A percentile compares a stretch with the other conserved stretches of the same genome.
Conservation (phyloP, 768 basidiomycete genomes). For the Serendipita indica region DNA sequence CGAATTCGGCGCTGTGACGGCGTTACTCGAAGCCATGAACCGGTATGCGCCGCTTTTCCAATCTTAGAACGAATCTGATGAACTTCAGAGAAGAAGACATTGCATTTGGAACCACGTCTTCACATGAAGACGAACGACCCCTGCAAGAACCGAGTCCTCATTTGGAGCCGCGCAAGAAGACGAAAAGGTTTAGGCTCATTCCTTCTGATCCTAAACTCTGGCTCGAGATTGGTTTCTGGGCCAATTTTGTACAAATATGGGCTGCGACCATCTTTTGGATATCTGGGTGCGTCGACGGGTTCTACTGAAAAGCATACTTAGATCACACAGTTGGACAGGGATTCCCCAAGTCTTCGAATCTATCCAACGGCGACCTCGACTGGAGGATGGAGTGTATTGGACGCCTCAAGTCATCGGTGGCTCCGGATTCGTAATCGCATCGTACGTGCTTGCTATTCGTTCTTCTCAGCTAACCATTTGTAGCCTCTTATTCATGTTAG, state of each 20-base stretch:
- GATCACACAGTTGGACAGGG: conserved; percentile 9
- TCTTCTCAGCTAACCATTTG: neutral
- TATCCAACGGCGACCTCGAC: conserved; percentile 17
- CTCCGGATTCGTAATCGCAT: conserved; percentile 39
- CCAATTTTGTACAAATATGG: conserved; percentile 35
- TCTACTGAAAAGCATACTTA: conserved; percentile 22
- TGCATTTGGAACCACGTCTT: neutral
- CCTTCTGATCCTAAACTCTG: conserved; percentile 25
- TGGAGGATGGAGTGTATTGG: conserved; percentile 41
- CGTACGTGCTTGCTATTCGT: conserved; percentile 12
- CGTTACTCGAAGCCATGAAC: conserved; percentile 42
- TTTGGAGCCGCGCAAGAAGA: conserved; percentile 11
- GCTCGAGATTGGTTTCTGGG: conserved; percentile 35
- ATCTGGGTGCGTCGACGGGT: conserved; percentile 22
- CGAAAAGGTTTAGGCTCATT: conserved; percentile 19
- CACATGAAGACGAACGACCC: neutral
- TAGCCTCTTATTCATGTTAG: conserved; percentile 33
- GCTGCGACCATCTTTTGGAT: conserved; percentile 53
- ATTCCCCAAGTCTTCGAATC: neutral
- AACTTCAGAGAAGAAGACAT: neutral
- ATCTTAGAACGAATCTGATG: too few species aligned
- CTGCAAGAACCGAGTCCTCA: neutral
- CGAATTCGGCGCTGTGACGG: conserved; percentile 38
- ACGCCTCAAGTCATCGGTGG: conserved; percentile 50
- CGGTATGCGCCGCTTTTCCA: conserved; percentile 10